Percentiles rank a stretch among this genome's conserved stretches.
Evolutionary conservation across 345 rosid genomes (phyloP).

Genomic region (Arabidopsis arenosa): DNA sequence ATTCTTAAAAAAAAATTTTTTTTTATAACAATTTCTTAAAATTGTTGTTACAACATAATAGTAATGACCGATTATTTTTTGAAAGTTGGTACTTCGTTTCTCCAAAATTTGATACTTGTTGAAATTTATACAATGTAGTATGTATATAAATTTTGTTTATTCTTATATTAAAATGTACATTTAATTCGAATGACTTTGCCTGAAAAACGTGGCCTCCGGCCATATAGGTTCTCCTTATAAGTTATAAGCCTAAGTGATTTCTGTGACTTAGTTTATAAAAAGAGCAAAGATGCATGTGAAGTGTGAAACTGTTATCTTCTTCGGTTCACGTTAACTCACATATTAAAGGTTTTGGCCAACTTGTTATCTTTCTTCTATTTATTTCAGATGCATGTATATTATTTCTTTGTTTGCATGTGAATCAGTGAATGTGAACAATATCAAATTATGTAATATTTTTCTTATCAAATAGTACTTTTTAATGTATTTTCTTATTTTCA

Average conservation of each 20-base stretch:
- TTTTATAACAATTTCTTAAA: too few species aligned
- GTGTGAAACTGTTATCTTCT: constrained; percentile 31
- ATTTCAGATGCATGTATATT: constrained; percentile 34
- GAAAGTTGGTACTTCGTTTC: neutral
- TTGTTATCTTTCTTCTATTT: constrained; percentile 35
- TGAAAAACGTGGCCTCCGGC: constrained; percentile 32
- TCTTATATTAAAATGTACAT: constrained; percentile 5
- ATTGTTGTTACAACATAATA: too few species aligned
- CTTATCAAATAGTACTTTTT: neutral
- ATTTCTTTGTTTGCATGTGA: constrained; percentile 33
- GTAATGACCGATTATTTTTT: neutral
- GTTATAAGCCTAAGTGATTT: constrained; percentile 21
- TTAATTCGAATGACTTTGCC: constrained; percentile 11
- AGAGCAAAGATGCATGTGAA: constrained; percentile 37
- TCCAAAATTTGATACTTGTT: neutral
- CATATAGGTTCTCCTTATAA: neutral
- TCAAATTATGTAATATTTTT: neutral
- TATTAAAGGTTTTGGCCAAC: constrained; percentile 34
- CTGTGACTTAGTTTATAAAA: constrained; percentile 39
- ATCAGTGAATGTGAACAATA: constrained; percentile 23
- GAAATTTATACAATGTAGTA: neutral
- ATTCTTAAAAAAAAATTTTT: neutral
- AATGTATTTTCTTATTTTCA: neutral
- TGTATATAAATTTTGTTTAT: neutral
- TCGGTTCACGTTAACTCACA: constrained; percentile 38